Conservation (phyloP, 1,139 yeast species). For the Hemisphaericaspora subhashii region DNA sequence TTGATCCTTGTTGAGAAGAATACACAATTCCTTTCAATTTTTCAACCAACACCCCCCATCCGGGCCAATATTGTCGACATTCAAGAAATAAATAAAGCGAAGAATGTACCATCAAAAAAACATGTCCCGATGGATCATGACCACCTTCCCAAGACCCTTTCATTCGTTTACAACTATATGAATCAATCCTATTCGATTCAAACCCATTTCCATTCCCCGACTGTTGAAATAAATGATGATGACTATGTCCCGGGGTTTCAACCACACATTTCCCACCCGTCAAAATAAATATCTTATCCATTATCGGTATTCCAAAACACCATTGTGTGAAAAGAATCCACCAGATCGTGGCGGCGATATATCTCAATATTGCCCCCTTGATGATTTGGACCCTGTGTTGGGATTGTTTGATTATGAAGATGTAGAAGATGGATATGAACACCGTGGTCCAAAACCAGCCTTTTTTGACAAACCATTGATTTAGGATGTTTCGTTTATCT, state of each 20-base stretch:
- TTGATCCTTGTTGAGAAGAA: slow-evolving; percentile 24
- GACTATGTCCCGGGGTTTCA: slow-evolving; percentile 7
- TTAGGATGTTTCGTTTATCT: slow-evolving; percentile 63
- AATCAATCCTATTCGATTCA: slow-evolving; percentile 28
- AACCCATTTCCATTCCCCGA: slow-evolving; percentile 9
- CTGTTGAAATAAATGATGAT: slow-evolving; percentile 7
- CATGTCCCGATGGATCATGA: slow-evolving; percentile 95
- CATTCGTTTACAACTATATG: slow-evolving; percentile 56
- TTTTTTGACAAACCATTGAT: slow-evolving; percentile 72
- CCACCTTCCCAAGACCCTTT: slow-evolving; percentile 89
- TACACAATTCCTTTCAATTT: slow-evolving; percentile 3
- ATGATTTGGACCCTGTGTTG: slow-evolving; percentile 7
- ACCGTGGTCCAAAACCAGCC: slow-evolving; percentile 94
- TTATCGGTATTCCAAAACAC: slow-evolving; percentile 83
- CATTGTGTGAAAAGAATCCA: slow-evolving; percentile 87
- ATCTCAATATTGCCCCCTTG: slow-evolving; percentile 35
- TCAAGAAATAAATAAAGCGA: slow-evolving; percentile 73
- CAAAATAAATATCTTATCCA: slow-evolving; percentile 77
- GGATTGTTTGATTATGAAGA: slow-evolving; percentile 8
- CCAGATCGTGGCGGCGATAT: slow-evolving; percentile 62
- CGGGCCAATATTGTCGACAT: slow-evolving; percentile 43
- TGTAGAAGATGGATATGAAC: slow-evolving; percentile 30
- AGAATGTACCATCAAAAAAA: slow-evolving; percentile 74
- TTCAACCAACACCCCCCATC: slow-evolving; percentile 16
- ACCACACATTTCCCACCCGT: slow-evolving; percentile 83